Percentiles rank a stretch among this genome's conserved stretches.
phyloP scores from a whole-genome alignment of 2,329 filamentous ascomycete species.

The Thermochaetoides dissita region DNA sequence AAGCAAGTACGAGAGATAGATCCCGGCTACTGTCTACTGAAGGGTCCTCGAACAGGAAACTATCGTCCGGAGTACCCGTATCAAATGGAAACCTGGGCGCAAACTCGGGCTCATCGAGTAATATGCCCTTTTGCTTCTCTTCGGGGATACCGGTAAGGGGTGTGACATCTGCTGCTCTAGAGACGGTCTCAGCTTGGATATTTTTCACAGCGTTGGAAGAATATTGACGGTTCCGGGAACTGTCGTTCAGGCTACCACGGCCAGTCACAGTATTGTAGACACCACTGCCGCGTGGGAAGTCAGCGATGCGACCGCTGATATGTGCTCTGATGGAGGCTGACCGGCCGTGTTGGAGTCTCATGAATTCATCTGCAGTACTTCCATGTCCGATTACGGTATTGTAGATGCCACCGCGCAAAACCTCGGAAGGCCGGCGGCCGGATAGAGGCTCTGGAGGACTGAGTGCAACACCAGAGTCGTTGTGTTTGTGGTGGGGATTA shows the following conservation, averaged over 20 bases:
- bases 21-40: too few species aligned
- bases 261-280: conserved; percentile 7
- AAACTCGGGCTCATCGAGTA: not conserved
- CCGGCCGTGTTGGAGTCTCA: not conserved
- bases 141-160: conserved; percentile 8
- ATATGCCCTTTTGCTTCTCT: conserved; percentile 1
- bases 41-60: conserved; percentile 1
- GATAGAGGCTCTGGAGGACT: conserved; percentile 6
- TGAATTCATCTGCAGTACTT: conserved; percentile 1
- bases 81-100: conserved; percentile 4
- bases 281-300: conserved; percentile 5
- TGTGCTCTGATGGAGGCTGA: not conserved
- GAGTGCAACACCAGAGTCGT: conserved; percentile 10
- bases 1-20: too few species aligned
- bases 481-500: conserved; percentile 4
- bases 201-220: conserved; percentile 4
- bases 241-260: conserved; percentile 3
- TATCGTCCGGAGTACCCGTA: conserved; percentile 5
- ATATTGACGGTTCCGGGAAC: not conserved
- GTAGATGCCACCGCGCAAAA: conserved; percentile 10
- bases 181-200: not conserved
- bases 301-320: not conserved
- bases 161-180: not conserved
- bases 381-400: conserved; percentile 12
- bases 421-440: conserved; percentile 15